Conservation (phyloP, 169 alveolate genomes). For the Eimeria maxima region DNA sequence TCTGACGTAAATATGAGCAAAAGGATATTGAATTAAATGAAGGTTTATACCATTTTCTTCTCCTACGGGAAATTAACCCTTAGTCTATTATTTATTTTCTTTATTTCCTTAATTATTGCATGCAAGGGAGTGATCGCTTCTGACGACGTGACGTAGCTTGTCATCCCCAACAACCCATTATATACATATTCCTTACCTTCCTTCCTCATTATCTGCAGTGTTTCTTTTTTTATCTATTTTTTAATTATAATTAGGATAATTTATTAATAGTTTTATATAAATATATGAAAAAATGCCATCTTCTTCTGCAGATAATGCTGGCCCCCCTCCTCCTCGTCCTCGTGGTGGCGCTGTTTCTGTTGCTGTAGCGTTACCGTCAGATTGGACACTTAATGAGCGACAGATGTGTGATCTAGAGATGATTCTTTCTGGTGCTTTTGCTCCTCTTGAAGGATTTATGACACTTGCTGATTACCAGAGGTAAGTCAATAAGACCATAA, state of each 20-base stretch:
- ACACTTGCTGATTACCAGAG: conserved; percentile 63
- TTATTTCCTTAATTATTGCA: neutral
- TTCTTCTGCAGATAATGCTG: conserved; percentile 15
- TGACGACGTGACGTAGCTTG: no score
- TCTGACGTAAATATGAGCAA: neutral
- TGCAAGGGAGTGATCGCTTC: neutral
- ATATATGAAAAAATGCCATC: neutral
- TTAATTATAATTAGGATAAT: neutral
- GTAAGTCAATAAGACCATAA: neutral
- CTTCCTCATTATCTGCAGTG: neutral
- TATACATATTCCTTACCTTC: neutral
- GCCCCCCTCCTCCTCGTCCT: no score
- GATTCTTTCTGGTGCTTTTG: conserved; percentile 84
- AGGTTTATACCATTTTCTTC: neutral
- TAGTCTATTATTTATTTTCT: neutral
- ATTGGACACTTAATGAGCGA: conserved; percentile 83
- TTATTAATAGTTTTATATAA: neutral
- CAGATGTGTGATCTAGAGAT: conserved; percentile 85
- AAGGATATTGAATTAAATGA: neutral
- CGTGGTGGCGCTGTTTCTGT: conserved; percentile 41
- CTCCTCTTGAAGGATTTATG: conserved; percentile 86
- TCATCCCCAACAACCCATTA: no score
- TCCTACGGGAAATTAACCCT: neutral
- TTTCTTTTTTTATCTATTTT: neutral
- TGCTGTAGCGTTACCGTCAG: conserved; percentile 77